Percentiles rank a stretch among this genome's conserved stretches.
phyloP scores from a whole-genome alignment of 768 basidiomycete species.

The Amanita brunnescens region DNA sequence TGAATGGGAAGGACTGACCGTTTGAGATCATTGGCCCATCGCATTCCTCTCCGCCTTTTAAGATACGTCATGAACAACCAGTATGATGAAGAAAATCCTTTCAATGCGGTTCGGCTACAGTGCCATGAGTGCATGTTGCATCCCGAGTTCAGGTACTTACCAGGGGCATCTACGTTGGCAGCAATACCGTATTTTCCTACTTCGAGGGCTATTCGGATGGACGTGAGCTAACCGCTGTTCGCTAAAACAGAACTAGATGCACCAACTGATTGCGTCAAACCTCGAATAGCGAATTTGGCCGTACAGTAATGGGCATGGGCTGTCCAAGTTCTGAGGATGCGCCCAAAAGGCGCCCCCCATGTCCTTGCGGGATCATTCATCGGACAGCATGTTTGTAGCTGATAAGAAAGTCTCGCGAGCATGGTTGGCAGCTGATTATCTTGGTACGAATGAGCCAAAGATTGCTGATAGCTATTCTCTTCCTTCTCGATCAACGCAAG shows the following conservation, averaged over 20 bases:
- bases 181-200: constrained; percentile 29
- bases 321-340: constrained; percentile 18
- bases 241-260: background rate
- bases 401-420: constrained; percentile 49
- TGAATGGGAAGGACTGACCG: background rate
- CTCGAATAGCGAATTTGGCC: constrained; percentile 32
- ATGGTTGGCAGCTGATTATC: constrained; percentile 40
- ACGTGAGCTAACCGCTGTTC: background rate
- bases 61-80: no score
- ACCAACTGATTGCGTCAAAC: constrained; percentile 32
- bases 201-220: constrained; percentile 25
- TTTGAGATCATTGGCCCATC: no score
- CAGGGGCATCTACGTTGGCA: constrained; percentile 34
- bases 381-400: constrained; percentile 58
- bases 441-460: constrained; percentile 56
- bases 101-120: background rate
- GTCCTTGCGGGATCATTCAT: constrained; percentile 49
- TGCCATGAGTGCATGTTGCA: background rate
- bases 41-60: no score
- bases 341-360: constrained; percentile 51
- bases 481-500: constrained; percentile 77
- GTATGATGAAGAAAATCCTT: no score
- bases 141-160: constrained; percentile 6
- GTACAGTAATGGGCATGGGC: constrained; percentile 23
- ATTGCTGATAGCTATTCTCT: constrained; percentile 70